Evolutionary conservation across 83 land plant species (phyloP).

Genomic region (Picea abies): DNA sequence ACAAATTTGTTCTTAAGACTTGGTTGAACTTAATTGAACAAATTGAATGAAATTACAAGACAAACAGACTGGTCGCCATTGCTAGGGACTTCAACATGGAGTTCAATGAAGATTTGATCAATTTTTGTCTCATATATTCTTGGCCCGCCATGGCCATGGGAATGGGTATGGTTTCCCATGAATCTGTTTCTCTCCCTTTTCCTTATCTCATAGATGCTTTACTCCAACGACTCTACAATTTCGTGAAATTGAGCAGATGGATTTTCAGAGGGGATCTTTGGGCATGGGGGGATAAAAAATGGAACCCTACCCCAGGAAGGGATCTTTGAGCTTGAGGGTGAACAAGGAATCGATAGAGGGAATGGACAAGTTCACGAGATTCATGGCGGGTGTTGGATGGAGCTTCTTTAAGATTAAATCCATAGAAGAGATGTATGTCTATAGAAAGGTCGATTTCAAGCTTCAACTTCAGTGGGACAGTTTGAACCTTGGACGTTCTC

Average conservation of each 20-base stretch:
- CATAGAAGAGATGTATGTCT: background rate
- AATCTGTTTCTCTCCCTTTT: background rate
- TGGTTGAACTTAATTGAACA: too few relatives aligned
- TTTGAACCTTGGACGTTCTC: conserved; percentile 5
- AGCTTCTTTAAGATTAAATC: background rate
- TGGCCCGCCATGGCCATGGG: background rate
- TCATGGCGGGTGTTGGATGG: background rate
- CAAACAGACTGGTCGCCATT: background rate
- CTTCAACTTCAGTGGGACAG: conserved; percentile 11
- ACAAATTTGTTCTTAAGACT: too few relatives aligned
- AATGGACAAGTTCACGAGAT: background rate
- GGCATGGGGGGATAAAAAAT: background rate
- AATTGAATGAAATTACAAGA: too few relatives aligned
- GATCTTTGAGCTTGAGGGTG: background rate
- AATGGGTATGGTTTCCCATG: background rate
- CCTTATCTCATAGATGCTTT: background rate
- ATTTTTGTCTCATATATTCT: background rate
- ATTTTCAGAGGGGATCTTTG: background rate
- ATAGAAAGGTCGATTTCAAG: conserved; percentile 5
- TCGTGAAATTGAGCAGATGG: background rate
- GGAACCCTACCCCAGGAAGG: background rate
- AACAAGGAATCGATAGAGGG: background rate
- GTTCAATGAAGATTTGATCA: background rate
- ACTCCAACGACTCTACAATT: background rate
- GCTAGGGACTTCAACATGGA: conserved; percentile 1